Conservation (phyloP, 108 stramenopile genomes). For the Fistulifera solaris region DNA sequence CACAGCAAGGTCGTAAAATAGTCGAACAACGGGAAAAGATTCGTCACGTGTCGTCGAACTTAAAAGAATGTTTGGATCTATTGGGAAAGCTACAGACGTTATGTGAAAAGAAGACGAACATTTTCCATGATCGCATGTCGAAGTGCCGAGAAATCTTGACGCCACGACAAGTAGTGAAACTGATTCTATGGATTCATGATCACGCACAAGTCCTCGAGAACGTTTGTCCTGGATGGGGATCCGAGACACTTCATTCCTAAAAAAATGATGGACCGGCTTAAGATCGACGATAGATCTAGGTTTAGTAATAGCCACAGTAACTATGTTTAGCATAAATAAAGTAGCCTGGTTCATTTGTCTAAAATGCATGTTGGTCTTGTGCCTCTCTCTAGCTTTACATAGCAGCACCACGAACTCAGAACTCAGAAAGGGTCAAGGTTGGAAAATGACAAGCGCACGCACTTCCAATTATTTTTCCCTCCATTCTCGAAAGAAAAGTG, state of each 20-base stretch:
- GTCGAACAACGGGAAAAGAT: conserved; percentile 66
- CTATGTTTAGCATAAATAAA: too few species aligned
- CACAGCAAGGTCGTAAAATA: conserved; percentile 52
- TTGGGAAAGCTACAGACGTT: conserved; percentile 38
- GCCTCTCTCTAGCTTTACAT: too few species aligned
- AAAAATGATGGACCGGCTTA: too few species aligned
- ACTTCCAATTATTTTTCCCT: too few species aligned
- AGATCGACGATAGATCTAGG: too few species aligned
- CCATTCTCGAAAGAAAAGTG: too few species aligned
- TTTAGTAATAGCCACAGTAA: too few species aligned
- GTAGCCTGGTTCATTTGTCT: too few species aligned
- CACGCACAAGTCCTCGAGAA: conserved; percentile 33
- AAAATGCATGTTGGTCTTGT: too few species aligned
- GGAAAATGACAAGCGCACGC: too few species aligned
- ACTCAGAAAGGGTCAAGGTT: too few species aligned
- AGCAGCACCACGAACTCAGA: too few species aligned
- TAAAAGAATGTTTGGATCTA: conserved; percentile 33
- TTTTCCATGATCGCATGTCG: conserved; percentile 69
- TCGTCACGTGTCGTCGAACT: conserved; percentile 41
- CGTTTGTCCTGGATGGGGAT: conserved; percentile 65
- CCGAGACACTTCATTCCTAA: conserved; percentile 12
- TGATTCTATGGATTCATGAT: conserved; percentile 70
- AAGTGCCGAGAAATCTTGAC: conserved; percentile 67
- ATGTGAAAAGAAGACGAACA: conserved; percentile 58
- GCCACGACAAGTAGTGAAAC: conserved; percentile 61